These are phyloP conservation scores for Calonectria leucothoes DNA, from an alignment of 2,329 filamentous ascomycete genomes.

Conservation along the genomic window DNA sequence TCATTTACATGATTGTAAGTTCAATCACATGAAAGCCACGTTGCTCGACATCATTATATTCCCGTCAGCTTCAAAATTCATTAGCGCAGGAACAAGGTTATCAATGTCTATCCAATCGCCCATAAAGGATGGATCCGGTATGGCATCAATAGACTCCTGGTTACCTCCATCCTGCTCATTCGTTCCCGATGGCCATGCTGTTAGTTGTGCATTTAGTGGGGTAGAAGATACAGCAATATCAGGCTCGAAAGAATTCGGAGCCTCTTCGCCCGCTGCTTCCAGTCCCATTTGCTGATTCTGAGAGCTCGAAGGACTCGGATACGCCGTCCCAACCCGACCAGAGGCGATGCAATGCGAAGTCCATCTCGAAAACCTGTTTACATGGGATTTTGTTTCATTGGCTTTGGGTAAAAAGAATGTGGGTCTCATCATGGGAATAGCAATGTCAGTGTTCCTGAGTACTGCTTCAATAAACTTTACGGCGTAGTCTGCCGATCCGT, in stretches of 20 bases:
- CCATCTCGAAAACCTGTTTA: background rate
- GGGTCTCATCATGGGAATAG: constrained; percentile 14
- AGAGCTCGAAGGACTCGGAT: constrained; percentile 14
- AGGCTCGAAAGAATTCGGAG: background rate
- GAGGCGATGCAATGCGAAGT: background rate
- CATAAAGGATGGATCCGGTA: constrained; percentile 1
- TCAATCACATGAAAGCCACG: constrained; percentile 8
- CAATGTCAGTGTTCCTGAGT: constrained; percentile 10
- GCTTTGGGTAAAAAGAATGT: background rate
- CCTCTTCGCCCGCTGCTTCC: background rate
- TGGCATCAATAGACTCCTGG: background rate
- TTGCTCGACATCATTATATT: background rate
- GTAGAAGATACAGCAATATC: background rate
- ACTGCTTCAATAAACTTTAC: constrained; percentile 17
- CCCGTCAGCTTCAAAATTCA: constrained; percentile 6
- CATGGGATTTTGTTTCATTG: background rate
- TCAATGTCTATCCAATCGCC: constrained; percentile 15
- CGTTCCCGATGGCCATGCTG: background rate
- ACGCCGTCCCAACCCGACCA: background rate
- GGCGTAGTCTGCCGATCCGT: constrained; percentile 21
- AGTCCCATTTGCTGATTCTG: background rate
- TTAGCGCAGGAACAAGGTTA: constrained; percentile 7
- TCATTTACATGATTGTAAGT: background rate
- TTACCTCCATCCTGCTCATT: background rate
- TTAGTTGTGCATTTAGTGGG: background rate